Percentiles rank a stretch among this genome's conserved stretches.
phyloP scores from a whole-genome alignment of 2,329 filamentous ascomycete genomes.

The Cladosporium oxysporum region DNA sequence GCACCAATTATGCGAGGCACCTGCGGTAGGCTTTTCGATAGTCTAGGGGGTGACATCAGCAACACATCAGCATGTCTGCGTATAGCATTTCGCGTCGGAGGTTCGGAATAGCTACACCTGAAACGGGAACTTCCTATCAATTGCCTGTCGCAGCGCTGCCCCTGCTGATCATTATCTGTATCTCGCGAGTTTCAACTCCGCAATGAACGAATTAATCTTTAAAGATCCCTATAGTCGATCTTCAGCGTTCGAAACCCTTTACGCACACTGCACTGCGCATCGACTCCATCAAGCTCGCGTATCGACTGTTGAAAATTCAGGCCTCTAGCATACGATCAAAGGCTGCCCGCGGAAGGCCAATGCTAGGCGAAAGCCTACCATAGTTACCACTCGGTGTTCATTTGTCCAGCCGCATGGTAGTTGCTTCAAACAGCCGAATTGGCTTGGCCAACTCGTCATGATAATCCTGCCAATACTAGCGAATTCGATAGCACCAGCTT shows the following conservation, averaged over 20 bases:
- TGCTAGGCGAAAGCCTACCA: not conserved
- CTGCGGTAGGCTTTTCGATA: slow-evolving; percentile 7
- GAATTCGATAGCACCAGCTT: not conserved
- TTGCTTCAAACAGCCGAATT: slow-evolving; percentile 4
- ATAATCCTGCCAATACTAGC: not conserved
- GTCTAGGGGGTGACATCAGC: slow-evolving; percentile 9
- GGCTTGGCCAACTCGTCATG: slow-evolving; percentile 3
- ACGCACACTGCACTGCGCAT: not conserved
- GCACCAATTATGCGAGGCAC: slow-evolving; percentile 2
- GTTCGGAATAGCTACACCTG: not conserved
- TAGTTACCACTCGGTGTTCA: not conserved
- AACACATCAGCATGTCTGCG: slow-evolving; percentile 6
- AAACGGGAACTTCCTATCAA: not conserved
- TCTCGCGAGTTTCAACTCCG: slow-evolving; percentile 1
- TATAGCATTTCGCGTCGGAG: slow-evolving; percentile 12
- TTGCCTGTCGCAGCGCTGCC: slow-evolving; percentile 11
- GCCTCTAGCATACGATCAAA: not conserved
- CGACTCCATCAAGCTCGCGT: not conserved
- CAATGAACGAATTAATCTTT: slow-evolving; percentile 3
- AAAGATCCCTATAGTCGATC: slow-evolving; percentile 16
- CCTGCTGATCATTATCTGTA: slow-evolving; percentile 14
- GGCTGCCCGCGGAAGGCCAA: not conserved
- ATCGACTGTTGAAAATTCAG: not conserved
- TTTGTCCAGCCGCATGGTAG: not conserved
- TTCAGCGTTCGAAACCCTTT: not conserved